These are phyloP conservation scores for Fusarium devonianum DNA, from an alignment of 2,329 filamentous ascomycete genomes.

Conservation along the genomic window DNA sequence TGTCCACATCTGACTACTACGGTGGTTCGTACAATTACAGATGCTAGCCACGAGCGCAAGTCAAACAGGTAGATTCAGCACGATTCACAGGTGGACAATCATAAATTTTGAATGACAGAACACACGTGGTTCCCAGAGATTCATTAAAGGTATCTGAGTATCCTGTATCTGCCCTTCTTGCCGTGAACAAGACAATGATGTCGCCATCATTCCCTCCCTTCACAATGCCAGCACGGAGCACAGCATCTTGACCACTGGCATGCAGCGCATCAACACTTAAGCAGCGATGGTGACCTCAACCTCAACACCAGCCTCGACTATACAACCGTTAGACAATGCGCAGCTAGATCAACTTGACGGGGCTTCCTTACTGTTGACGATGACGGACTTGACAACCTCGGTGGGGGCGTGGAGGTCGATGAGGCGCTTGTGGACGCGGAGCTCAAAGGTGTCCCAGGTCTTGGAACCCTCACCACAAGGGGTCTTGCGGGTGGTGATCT, in stretches of 20 bases:
- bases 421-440: constrained; percentile 98
- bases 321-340: constrained; percentile 18
- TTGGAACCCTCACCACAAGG: constrained; percentile 99
- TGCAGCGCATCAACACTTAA: constrained; percentile 29
- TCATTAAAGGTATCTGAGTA: constrained; percentile 35
- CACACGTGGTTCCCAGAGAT: constrained; percentile 31
- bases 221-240: constrained; percentile 29
- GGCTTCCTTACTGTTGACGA: constrained; percentile 74
- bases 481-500: constrained; percentile 98
- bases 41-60: too few species aligned
- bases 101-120: constrained; percentile 21
- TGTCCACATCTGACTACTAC: too few species aligned
- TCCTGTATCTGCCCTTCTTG: constrained; percentile 31
- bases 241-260: constrained; percentile 13
- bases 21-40: too few species aligned
- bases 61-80: too few species aligned
- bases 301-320: constrained; percentile 85
- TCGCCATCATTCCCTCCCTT: constrained; percentile 35
- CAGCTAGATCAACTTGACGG: background rate
- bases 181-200: constrained; percentile 20
- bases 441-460: constrained; percentile 99
- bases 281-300: constrained; percentile 92
- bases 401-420: constrained; percentile 98
- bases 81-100: background rate
- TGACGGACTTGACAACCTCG: constrained; percentile 96